These are phyloP conservation scores for Diplosphaera chodatii DNA, from an alignment of 139 green algal genomes.

Conservation along the genomic window DNA sequence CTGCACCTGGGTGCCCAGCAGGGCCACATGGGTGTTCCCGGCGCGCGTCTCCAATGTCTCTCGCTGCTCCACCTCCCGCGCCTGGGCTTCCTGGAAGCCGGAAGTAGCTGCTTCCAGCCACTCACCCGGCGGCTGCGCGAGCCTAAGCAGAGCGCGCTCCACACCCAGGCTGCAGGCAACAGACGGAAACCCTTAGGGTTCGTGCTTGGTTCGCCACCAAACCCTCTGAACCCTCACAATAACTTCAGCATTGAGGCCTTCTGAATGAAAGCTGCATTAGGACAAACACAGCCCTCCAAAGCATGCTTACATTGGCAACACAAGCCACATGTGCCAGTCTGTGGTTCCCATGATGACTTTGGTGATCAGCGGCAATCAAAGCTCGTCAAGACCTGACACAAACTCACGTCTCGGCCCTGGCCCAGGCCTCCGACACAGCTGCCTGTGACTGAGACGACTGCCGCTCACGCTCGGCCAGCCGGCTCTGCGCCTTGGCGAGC, in stretches of 20 bases:
- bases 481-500: slow-evolving; percentile 3
- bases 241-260: no score
- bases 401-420: slow-evolving; percentile 1
- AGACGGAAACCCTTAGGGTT: no score
- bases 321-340: not conserved
- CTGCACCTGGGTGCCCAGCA: slow-evolving; percentile 16
- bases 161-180: not conserved
- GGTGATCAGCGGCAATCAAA: no score
- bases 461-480: slow-evolving; percentile 7
- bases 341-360: no score
- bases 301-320: no score
- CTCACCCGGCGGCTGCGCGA: not conserved
- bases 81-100: slow-evolving; percentile 1
- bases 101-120: slow-evolving; percentile 5
- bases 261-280: no score
- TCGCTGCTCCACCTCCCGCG: slow-evolving; percentile 3
- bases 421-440: not conserved
- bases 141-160: not conserved
- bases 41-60: slow-evolving; percentile 9
- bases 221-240: no score
- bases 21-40: not conserved
- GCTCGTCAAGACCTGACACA: no score
- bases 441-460: not conserved
- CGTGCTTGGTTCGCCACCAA: no score
- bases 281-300: no score